These are phyloP conservation scores for Psophocarpus tetragonolobus DNA, from an alignment of 306 rosid genomes.

Conservation along the genomic window DNA sequence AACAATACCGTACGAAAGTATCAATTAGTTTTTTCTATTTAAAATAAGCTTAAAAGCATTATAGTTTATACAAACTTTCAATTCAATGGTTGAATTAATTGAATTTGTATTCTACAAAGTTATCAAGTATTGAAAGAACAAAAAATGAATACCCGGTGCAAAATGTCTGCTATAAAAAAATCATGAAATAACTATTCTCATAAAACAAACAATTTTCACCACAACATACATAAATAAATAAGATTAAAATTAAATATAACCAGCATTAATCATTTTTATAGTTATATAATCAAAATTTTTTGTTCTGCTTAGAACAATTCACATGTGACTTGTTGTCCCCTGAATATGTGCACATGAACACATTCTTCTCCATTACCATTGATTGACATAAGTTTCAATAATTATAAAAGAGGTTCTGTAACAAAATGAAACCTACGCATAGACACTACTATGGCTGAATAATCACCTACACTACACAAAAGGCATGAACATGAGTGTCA, in stretches of 20 bases:
- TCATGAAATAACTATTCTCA: not conserved
- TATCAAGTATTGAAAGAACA: not conserved
- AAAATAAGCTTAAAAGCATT: not conserved
- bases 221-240: not conserved
- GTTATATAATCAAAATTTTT: not conserved
- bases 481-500: not conserved
- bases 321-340: not conserved
- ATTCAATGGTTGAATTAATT: not conserved
- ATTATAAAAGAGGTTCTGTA: not conserved
- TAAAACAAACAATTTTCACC: not conserved
- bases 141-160: not conserved
- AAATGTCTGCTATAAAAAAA: not conserved
- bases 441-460: not conserved
- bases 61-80: not conserved
- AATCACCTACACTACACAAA: not conserved
- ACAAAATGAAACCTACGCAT: not conserved
- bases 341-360: not conserved
- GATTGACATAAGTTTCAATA: not conserved
- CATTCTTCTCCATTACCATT: not conserved
- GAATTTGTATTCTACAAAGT: not conserved
- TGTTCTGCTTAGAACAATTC: not conserved
- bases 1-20: not conserved
- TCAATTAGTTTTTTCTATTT: not conserved
- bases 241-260: not conserved
- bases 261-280: not conserved